These are phyloP conservation scores for Catenaria anguillulae DNA, from an alignment of 371 early-diverging fungal species.

Conservation along the genomic window DNA sequence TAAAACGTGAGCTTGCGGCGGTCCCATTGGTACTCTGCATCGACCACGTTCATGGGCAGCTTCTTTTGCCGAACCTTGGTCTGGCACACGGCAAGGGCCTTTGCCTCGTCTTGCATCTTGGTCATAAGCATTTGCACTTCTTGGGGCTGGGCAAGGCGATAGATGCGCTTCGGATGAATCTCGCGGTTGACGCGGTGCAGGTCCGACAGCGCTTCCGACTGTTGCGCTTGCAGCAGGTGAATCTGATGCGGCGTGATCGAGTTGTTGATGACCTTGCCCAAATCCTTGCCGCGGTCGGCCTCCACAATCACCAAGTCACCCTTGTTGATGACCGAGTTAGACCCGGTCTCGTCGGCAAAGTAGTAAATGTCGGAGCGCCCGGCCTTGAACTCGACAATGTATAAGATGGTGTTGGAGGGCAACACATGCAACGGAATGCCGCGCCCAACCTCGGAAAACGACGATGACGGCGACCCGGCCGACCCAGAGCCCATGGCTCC, in stretches of 20 bases:
- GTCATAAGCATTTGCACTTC: slow-evolving; percentile 54
- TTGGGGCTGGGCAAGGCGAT: slow-evolving; percentile 56
- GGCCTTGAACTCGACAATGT: slow-evolving; percentile 74
- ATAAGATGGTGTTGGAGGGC: slow-evolving; percentile 39
- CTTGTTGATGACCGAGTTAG: slow-evolving; percentile 26
- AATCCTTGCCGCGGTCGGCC: slow-evolving; percentile 89
- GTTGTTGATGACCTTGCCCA: slow-evolving; percentile 67
- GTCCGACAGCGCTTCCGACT: slow-evolving; percentile 14
- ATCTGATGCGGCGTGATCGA: slow-evolving; percentile 36
- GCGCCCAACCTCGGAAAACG: neutral
- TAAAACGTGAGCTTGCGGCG: slow-evolving; percentile 90
- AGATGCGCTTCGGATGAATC: slow-evolving; percentile 70
- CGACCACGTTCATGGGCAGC: slow-evolving; percentile 84
- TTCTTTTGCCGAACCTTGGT: slow-evolving; percentile 67
- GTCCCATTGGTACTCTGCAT: slow-evolving; percentile 97
- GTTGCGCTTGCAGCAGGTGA: slow-evolving; percentile 33
- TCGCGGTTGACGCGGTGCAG: slow-evolving; percentile 24
- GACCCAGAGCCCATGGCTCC: neutral
- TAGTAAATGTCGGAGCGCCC: slow-evolving; percentile 69
- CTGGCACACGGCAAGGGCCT: slow-evolving; percentile 71
- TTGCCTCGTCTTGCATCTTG: slow-evolving; percentile 75
- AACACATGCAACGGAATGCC: slow-evolving; percentile 3
- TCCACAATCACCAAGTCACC: slow-evolving; percentile 84
- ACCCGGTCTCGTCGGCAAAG: slow-evolving; percentile 28
- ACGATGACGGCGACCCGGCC: neutral